Percentiles rank a stretch among this genome's conserved stretches.
Evolutionary conservation across 1,139 yeast genomes (phyloP).

Genomic region (Candida sanyaensis): DNA sequence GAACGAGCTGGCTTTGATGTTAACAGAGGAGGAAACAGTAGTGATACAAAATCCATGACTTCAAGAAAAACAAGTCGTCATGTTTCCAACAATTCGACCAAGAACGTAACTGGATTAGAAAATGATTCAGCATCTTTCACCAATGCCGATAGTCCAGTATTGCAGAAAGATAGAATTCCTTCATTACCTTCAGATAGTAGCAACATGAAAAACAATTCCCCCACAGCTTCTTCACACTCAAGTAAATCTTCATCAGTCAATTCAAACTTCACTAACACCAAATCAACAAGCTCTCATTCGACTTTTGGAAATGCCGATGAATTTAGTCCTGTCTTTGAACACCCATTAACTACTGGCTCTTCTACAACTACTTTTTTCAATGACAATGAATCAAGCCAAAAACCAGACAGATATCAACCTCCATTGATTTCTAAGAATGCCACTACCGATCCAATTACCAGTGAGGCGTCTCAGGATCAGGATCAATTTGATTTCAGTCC

Average conservation of each 20-base stretch:
- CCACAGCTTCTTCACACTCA: constrained; percentile 7
- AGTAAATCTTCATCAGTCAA: constrained; percentile 10
- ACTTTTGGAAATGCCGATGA: constrained; percentile 9
- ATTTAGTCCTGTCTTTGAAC: constrained; percentile 2
- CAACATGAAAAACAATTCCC: not conserved
- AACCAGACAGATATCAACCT: not conserved
- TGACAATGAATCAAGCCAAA: not conserved
- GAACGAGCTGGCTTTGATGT: constrained; percentile 71
- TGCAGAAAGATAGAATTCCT: not conserved
- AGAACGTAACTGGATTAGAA: not conserved
- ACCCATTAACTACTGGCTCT: constrained; percentile 5
- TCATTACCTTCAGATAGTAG: not conserved
- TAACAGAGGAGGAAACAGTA: constrained; percentile 21
- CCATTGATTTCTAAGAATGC: not conserved
- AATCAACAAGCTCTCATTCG: constrained; percentile 9
- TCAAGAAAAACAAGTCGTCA: not conserved
- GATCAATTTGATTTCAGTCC: constrained; percentile 7
- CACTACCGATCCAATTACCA: not conserved
- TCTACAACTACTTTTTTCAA: constrained; percentile 4
- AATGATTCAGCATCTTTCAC: not conserved
- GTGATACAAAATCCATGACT: not conserved
- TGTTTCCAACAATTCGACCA: not conserved
- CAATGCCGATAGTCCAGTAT: not conserved
- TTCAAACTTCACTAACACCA: constrained; percentile 9
- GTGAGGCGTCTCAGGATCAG: too few species aligned